Percentiles rank a stretch among this genome's conserved stretches.
phyloP scores from a whole-genome alignment of 2,329 filamentous ascomycete genomes.

The Dactylellina sp. region DNA sequence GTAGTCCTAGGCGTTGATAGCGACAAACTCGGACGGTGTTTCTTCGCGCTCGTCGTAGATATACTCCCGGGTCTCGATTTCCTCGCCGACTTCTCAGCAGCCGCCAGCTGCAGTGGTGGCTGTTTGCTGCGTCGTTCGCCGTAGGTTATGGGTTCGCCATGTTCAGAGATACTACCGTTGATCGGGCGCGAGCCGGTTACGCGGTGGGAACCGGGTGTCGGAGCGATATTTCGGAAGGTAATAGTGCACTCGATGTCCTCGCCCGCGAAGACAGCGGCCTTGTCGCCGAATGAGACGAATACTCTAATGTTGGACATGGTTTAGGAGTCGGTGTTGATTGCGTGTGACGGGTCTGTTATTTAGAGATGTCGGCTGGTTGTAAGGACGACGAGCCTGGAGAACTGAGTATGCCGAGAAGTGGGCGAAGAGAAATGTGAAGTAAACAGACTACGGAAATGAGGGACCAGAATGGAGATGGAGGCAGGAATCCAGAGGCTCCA shows the following conservation, averaged over 20 bases:
- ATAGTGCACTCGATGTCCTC: conserved; percentile 96
- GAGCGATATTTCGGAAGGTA: conserved; percentile 88
- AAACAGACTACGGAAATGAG: too few species aligned
- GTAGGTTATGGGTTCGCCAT: conserved; percentile 33
- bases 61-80: conserved; percentile 62
- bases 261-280: conserved; percentile 88
- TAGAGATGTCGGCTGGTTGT: conserved; percentile 7
- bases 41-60: conserved; percentile 65
- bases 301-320: conserved; percentile 82
- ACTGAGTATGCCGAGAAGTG: neutral
- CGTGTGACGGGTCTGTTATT: neutral
- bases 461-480: neutral
- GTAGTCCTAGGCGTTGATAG: conserved; percentile 65
- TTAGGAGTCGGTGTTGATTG: neutral
- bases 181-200: conserved; percentile 57
- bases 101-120: conserved; percentile 56
- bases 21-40: conserved; percentile 77
- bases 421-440: too few species aligned
- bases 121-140: conserved; percentile 56
- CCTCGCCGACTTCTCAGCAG: conserved; percentile 54
- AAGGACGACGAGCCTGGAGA: too few species aligned
- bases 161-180: conserved; percentile 49
- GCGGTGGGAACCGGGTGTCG: conserved; percentile 64
- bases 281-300: conserved; percentile 93
- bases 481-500: neutral